A percentile compares a stretch with the other conserved stretches of the same genome.
phyloP scores from a whole-genome alignment of 805 yeast genomes.

The Nakazawaea molendinolei region DNA sequence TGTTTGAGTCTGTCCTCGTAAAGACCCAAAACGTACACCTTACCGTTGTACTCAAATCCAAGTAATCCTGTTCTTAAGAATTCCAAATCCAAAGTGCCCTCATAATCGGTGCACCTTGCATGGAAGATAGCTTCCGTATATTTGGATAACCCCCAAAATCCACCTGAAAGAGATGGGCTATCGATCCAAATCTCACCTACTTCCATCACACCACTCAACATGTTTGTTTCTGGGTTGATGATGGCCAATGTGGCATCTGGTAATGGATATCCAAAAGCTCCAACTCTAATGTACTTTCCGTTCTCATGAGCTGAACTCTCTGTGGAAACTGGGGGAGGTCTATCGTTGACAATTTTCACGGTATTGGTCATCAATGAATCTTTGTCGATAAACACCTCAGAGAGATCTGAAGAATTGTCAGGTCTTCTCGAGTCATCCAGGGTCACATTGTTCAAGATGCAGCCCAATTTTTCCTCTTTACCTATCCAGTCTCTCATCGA shows the following conservation, averaged over 20 bases:
- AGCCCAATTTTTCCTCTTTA: conserved; percentile 55
- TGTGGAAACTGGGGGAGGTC: conserved; percentile 42
- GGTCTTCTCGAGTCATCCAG: conserved; percentile 32
- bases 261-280: conserved; percentile 89
- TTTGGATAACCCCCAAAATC: conserved; percentile 66
- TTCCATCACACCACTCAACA: conserved; percentile 65
- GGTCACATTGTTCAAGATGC: conserved; percentile 29
- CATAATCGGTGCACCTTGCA: conserved; percentile 70
- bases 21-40: conserved; percentile 79
- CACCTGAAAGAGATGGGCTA: conserved; percentile 84
- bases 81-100: conserved; percentile 64
- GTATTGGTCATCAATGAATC: conserved; percentile 66
- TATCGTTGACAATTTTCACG: conserved; percentile 58
- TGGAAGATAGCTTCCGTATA: conserved; percentile 75
- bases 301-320: conserved; percentile 26
- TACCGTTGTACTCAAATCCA: conserved; percentile 85
- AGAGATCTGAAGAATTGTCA: conserved; percentile 31
- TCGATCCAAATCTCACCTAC: conserved; percentile 99
- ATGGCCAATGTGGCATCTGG: conserved; percentile 93
- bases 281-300: conserved; percentile 58
- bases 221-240: conserved; percentile 87
- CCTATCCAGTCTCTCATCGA: conserved; percentile 91
- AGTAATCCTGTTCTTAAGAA: conserved; percentile 86
- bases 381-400: conserved; percentile 68
- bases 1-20: conserved; percentile 90